Evolutionary conservation across 257 asterid species (phyloP).

Genomic region (Solanum lignicaule): DNA sequence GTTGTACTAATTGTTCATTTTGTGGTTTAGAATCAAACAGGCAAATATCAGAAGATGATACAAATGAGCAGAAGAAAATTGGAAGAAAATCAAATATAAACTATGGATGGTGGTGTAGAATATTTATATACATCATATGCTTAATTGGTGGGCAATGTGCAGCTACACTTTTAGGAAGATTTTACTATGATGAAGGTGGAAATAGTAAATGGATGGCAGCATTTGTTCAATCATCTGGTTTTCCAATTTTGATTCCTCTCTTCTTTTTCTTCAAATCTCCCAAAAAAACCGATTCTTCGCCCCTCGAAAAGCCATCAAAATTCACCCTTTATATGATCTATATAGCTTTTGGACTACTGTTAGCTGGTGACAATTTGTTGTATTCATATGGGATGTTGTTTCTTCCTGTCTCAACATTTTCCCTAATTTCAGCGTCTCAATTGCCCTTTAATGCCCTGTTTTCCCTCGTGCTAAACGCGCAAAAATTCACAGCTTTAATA

Average conservation of each 20-base stretch:
- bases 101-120: constrained; percentile 20
- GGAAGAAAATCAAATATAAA: background rate
- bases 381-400: constrained; percentile 25
- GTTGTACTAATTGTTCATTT: background rate
- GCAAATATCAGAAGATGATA: background rate
- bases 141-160: constrained; percentile 25
- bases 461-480: constrained; percentile 22
- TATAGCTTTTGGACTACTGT: constrained; percentile 15
- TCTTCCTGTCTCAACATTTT: constrained; percentile 32
- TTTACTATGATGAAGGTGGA: constrained; percentile 29
- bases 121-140: constrained; percentile 6
- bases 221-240: constrained; percentile 27
- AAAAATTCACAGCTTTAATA: constrained; percentile 23
- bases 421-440: constrained; percentile 30
- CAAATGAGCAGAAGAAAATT: background rate
- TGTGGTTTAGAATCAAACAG: background rate
- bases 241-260: constrained; percentile 18
- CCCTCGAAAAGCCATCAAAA: background rate
- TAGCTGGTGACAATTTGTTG: constrained; percentile 25
- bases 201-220: constrained; percentile 38
- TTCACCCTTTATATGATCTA: background rate
- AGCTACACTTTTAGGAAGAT: constrained; percentile 25
- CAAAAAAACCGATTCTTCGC: background rate
- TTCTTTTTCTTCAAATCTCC: constrained; percentile 5
- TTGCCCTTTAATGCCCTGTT: constrained; percentile 25